Evolutionary conservation across 495 filamentous ascomycete genomes (phyloP).

Genomic region (Geoglossum glabrum): DNA sequence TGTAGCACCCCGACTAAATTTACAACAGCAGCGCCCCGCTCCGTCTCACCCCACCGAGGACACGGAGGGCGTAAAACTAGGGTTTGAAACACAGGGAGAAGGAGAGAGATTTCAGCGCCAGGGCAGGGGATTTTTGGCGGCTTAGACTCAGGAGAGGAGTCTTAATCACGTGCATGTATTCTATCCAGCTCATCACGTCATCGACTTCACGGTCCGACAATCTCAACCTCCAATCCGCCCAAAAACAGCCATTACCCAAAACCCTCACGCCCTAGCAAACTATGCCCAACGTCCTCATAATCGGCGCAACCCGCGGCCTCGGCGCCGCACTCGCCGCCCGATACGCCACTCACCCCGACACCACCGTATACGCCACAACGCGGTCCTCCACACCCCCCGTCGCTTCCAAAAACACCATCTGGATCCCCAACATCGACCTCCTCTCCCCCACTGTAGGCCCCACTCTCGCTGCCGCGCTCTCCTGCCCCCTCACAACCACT

Average conservation of each 20-base stretch:
- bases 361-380: slow-evolving; percentile 37
- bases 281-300: slow-evolving; percentile 34
- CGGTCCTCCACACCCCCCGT: slow-evolving; percentile 22
- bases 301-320: slow-evolving; percentile 48
- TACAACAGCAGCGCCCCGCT: no score
- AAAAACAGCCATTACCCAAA: no score
- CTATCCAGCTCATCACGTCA: no score
- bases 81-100: no score
- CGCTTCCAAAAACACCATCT: slow-evolving; percentile 15
- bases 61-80: no score
- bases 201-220: no score
- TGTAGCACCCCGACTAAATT: no score
- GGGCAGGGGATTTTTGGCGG: no score
- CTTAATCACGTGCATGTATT: no score
- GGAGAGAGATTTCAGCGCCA: no score
- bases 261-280: neutral
- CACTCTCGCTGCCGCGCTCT: slow-evolving; percentile 25
- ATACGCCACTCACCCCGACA: slow-evolving; percentile 30
- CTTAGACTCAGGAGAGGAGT: no score
- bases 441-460: slow-evolving; percentile 17
- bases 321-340: slow-evolving; percentile 37
- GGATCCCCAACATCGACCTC: slow-evolving; percentile 25
- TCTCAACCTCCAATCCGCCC: neutral
- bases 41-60: no score
- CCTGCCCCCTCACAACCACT: slow-evolving; percentile 28